Evolutionary conservation across 116 monocot genomes (phyloP), one percentile per base, ranked within the genome.

Genomic region (Posidonia oceanica): DNA sequence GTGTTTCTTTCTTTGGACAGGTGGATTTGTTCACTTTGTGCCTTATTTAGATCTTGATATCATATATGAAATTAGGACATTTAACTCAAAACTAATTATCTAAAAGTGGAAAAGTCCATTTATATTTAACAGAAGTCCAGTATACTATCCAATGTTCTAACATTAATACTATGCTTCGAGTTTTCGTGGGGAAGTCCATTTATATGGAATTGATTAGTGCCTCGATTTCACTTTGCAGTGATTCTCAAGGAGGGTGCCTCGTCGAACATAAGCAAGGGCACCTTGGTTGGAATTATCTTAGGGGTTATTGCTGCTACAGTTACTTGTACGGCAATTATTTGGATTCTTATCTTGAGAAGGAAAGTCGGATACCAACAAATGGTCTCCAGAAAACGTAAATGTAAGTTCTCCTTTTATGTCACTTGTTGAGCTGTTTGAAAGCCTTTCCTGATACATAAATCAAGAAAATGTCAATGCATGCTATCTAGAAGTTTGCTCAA

Each of bases 241-340:
- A 87, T 76, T 38, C 36, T 73, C 52, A 40, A 66, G 59, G 54
- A 17, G 36, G 29, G n/a, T 71, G 21, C 55, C 44, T 61, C 54
- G 39, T 81, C 88, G 64, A 74, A 74, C 40, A 74, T 84, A 70
- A 84, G 72, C 74, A 84, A 64, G 22, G 86, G 84, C 67, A 68
- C 70, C 29, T 11, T 91, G 42, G 84, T 63, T n/a, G 91, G 86
- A n/a, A 86, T 91, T 71, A 40, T 91, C 59, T 14, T 88, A 51
- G 86, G 81, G 14, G 72, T 77, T 37, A 57, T 83, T 72, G 60
- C 75, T 67, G 76, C 15, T 74, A 74, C 80, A 42, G 48, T 76
- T 69, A 69, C 75, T 60, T 39, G 83, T 57, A 77, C 86, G 63
- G 67, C 68, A 20, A 1, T 68, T 12, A 52, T 75, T 69, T 79